A percentile compares a stretch with the other conserved stretches of the same genome.
Evolutionary conservation across 1,284 basidiomycete species (phyloP).

Genomic region (Melanopsichium pennsylvanicum): DNA sequence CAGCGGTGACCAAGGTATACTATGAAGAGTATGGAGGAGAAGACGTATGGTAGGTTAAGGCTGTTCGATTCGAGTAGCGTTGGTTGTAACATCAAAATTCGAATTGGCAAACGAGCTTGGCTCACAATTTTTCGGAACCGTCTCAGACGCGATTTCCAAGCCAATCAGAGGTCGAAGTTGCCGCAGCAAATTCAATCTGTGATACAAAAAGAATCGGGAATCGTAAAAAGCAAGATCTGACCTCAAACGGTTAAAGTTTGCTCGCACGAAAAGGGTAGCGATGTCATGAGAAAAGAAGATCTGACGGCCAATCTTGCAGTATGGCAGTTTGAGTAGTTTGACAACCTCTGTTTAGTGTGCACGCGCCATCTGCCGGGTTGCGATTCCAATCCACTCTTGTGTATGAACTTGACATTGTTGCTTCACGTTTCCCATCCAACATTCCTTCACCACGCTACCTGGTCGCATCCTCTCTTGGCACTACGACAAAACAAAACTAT

Average conservation of each 20-base stretch:
- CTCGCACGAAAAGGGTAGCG: not conserved
- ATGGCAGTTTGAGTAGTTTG: too few relatives aligned
- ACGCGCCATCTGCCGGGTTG: constrained; percentile 26
- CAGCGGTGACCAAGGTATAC: constrained; percentile 68
- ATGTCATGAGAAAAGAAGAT: too few relatives aligned
- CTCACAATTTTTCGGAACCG: constrained; percentile 17
- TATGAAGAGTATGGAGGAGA: constrained; percentile 30
- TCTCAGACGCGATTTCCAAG: not conserved
- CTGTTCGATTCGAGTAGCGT: constrained; percentile 5
- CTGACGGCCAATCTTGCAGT: constrained; percentile 20
- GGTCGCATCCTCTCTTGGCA: too few relatives aligned
- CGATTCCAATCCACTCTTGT: not conserved
- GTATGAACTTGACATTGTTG: too few relatives aligned
- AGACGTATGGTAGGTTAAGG: too few relatives aligned
- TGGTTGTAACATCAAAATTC: constrained; percentile 13
- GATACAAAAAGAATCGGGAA: too few relatives aligned
- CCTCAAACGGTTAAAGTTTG: not conserved
- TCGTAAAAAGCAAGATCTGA: too few relatives aligned
- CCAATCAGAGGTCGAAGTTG: constrained; percentile 34
- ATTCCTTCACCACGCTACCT: not conserved
- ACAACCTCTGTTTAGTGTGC: too few relatives aligned
- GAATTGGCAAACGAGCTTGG: not conserved
- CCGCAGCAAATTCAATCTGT: constrained; percentile 27
- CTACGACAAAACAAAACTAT: not conserved
- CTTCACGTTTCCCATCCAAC: too few relatives aligned